These are phyloP conservation scores for Phlyctochytrium planicorne DNA, from an alignment of 192 early-diverging fungal genomes.

Conservation along the genomic window DNA sequence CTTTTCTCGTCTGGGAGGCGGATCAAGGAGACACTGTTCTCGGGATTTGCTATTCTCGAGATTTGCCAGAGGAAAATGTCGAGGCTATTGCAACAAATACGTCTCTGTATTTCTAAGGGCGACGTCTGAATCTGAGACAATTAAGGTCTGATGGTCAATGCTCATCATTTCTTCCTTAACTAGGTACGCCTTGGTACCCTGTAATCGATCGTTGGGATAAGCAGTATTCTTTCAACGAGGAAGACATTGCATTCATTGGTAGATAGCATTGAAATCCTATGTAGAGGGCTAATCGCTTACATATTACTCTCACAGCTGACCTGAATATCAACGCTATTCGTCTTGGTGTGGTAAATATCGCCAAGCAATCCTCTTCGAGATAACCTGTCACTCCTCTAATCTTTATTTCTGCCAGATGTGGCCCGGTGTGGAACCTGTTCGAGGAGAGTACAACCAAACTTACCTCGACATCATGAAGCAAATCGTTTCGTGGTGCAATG, in stretches of 20 bases:
- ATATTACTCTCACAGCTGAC: neutral
- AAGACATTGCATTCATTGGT: constrained; percentile 18
- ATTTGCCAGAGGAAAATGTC: too few relatives aligned
- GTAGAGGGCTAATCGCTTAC: neutral
- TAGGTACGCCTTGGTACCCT: neutral
- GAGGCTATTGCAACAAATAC: too few relatives aligned
- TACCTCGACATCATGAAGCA: constrained; percentile 49
- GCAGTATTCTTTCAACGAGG: constrained; percentile 18
- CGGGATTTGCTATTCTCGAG: too few relatives aligned
- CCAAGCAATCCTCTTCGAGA: neutral
- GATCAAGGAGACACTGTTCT: too few relatives aligned
- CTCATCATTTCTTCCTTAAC: too few relatives aligned
- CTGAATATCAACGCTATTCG: constrained; percentile 18
- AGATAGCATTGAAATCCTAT: neutral
- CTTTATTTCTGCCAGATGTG: constrained; percentile 26
- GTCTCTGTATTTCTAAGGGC: neutral
- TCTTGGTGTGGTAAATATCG: constrained; percentile 6
- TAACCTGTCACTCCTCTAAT: neutral
- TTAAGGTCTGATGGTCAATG: neutral
- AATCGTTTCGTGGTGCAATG: neutral
- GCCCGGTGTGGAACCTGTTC: constrained; percentile 62
- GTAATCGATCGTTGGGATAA: neutral
- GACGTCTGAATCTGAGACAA: neutral
- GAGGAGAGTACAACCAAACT: constrained; percentile 52
- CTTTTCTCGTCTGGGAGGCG: too few relatives aligned